Evolutionary conservation across 176 grass and related monocot species (phyloP).

Genomic region (Oryza officinalis): DNA sequence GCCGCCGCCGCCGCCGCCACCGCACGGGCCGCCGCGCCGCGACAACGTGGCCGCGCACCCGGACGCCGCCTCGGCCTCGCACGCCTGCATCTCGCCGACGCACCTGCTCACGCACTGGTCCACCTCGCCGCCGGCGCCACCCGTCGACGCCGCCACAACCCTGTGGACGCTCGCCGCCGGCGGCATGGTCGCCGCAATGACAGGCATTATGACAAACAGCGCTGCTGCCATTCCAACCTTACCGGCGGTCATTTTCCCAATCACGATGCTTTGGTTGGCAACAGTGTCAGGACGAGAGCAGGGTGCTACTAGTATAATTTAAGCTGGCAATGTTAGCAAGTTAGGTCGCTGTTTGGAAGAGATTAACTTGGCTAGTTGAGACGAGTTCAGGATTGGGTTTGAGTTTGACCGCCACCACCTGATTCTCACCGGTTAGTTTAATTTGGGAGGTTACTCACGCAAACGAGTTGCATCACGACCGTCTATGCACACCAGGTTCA

Average conservation of each 20-base stretch:
- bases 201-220: neutral
- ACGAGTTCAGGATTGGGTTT: neutral
- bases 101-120: slow-evolving; percentile 29
- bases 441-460: neutral
- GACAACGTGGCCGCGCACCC: neutral
- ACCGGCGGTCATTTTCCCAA: neutral
- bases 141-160: neutral
- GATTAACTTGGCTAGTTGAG: neutral
- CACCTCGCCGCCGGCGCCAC: neutral
- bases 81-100: slow-evolving; percentile 20
- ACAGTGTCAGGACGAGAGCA: neutral
- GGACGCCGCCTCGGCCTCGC: slow-evolving; percentile 6
- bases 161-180: neutral
- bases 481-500: too few species aligned
- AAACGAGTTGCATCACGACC: too few species aligned
- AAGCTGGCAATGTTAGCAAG: neutral
- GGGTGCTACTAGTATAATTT: neutral
- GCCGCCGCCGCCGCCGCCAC: neutral
- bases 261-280: neutral
- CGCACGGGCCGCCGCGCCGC: neutral
- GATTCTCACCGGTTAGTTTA: neutral
- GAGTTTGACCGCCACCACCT: neutral
- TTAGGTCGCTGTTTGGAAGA: slow-evolving; percentile 9
- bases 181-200: neutral
- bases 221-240: neutral